Conservation (phyloP, 441 rosid species). For the Brassica hybrid region DNA sequence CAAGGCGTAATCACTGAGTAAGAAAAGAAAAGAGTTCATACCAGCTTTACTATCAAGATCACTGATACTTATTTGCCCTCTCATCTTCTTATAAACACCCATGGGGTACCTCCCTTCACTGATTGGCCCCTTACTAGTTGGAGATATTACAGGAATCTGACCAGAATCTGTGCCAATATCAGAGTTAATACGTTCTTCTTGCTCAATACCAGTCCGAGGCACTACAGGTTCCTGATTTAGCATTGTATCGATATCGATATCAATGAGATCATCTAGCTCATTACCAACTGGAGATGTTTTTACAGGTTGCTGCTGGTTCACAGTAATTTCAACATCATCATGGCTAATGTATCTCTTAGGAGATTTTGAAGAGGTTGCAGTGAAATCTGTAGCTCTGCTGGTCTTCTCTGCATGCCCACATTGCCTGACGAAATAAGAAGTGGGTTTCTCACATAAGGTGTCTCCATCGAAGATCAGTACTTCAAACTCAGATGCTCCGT, state of each 20-base stretch:
- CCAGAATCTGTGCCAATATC: slow-evolving; percentile 25
- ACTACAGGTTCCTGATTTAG: slow-evolving; percentile 15
- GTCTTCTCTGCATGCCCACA: slow-evolving; percentile 45
- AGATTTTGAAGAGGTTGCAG: slow-evolving; percentile 33
- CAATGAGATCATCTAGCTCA: slow-evolving; percentile 25
- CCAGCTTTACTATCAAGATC: slow-evolving; percentile 20
- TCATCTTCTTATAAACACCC: slow-evolving; percentile 22
- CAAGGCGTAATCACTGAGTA: slow-evolving; percentile 10
- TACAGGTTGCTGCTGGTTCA: slow-evolving; percentile 30
- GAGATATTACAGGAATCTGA: slow-evolving; percentile 23
- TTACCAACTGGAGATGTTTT: slow-evolving; percentile 28
- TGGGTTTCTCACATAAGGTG: slow-evolving; percentile 69
- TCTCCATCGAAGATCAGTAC: slow-evolving; percentile 61
- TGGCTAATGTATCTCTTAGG: slow-evolving; percentile 16
- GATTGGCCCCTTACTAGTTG: slow-evolving; percentile 12
- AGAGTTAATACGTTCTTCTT: slow-evolving; percentile 26
- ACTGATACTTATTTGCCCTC: slow-evolving; percentile 13
- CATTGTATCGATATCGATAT: slow-evolving; percentile 22
- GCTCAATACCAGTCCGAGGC: slow-evolving; percentile 24
- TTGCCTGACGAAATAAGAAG: slow-evolving; percentile 63
- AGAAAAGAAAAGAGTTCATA: not conserved
- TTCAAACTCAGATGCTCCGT: slow-evolving; percentile 66
- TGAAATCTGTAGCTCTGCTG: slow-evolving; percentile 19
- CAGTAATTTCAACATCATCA: slow-evolving; percentile 36
- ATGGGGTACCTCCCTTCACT: slow-evolving; percentile 31